phyloP scores from a whole-genome alignment of 2,329 filamentous ascomycete species.

The Coleophoma crateriformis region DNA sequence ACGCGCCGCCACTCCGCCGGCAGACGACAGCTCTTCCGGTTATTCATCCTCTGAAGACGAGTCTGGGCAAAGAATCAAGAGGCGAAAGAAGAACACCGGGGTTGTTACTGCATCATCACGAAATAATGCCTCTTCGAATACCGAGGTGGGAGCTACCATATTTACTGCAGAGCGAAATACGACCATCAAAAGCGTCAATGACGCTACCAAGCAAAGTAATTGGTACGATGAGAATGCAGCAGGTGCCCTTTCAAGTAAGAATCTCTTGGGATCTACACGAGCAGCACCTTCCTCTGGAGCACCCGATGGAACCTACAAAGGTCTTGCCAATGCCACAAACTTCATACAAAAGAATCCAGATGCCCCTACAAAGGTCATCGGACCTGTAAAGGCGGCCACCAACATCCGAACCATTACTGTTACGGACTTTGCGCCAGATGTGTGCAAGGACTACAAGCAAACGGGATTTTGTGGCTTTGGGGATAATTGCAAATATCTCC shows the following conservation, averaged over 20 bases:
- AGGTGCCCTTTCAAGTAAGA: slow-evolving; percentile 35
- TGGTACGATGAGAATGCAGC: slow-evolving; percentile 77
- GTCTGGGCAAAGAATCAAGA: slow-evolving; percentile 70
- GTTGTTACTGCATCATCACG: slow-evolving; percentile 61
- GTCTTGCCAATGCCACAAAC: slow-evolving; percentile 60
- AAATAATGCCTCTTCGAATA: slow-evolving; percentile 30
- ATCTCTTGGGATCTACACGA: slow-evolving; percentile 53
- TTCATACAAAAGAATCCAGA: slow-evolving; percentile 81
- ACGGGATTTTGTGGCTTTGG: slow-evolving; percentile 48
- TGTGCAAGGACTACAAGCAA: slow-evolving; percentile 91
- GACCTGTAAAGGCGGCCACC: slow-evolving; percentile 80
- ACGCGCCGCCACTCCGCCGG: slow-evolving; percentile 71
- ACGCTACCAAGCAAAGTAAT: slow-evolving; percentile 83
- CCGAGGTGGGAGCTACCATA: slow-evolving; percentile 44
- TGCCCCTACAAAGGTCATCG: slow-evolving; percentile 63
- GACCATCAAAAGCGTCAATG: slow-evolving; percentile 64
- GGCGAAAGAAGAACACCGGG: slow-evolving; percentile 63
- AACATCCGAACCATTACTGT: slow-evolving; percentile 89
- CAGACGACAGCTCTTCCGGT: slow-evolving; percentile 54
- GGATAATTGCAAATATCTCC: slow-evolving; percentile 70
- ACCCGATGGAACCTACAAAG: slow-evolving; percentile 69
- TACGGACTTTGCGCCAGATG: slow-evolving; percentile 85
- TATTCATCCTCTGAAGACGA: slow-evolving; percentile 75
- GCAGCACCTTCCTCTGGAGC: slow-evolving; percentile 24
- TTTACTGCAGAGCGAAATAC: slow-evolving; percentile 57